Conservation (phyloP, 2,329 filamentous ascomycete species). For the Raffaelea arxii region DNA sequence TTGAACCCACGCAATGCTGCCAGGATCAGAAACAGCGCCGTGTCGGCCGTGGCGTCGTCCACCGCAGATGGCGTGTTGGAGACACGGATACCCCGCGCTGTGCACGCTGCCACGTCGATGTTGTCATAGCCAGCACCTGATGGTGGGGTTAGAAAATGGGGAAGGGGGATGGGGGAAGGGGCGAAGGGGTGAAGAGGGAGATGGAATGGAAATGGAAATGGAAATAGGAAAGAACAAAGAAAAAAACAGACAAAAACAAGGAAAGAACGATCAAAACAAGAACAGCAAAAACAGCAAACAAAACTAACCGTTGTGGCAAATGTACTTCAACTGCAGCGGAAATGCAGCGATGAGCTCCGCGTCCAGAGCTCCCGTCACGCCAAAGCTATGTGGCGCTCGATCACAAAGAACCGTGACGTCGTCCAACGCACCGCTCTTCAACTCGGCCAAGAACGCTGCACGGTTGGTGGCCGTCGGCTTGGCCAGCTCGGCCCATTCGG, state of each 20-base stretch:
- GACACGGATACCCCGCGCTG: constrained; percentile 45
- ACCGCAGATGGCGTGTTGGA: constrained; percentile 60
- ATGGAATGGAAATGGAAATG: too few species aligned
- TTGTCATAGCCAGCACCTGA: constrained; percentile 53
- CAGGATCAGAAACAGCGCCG: constrained; percentile 60
- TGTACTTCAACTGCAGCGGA: constrained; percentile 23
- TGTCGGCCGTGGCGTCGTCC: constrained; percentile 62
- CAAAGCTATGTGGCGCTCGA: constrained; percentile 4
- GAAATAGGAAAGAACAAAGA: too few species aligned
- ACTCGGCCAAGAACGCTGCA: constrained; percentile 2
- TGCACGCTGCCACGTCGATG: constrained; percentile 55
- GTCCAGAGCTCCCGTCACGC: constrained; percentile 50
- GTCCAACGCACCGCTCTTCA: constrained; percentile 2
- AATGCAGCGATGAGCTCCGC: constrained; percentile 43
- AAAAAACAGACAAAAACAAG: too few species aligned
- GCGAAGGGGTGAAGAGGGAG: too few species aligned
- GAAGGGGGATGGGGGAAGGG: too few species aligned
- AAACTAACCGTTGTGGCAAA: constrained; percentile 8
- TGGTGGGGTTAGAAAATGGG: too few species aligned
- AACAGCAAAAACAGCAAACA: too few species aligned
- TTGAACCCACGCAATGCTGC: constrained; percentile 60
- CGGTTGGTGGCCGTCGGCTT: background rate
- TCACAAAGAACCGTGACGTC: constrained; percentile 6
- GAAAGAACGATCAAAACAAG: too few species aligned
- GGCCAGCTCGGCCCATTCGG: constrained; percentile 4